Evolutionary conservation across 148 eudicot genomes (phyloP).

Genomic region (Rhododendron williamsianum): DNA sequence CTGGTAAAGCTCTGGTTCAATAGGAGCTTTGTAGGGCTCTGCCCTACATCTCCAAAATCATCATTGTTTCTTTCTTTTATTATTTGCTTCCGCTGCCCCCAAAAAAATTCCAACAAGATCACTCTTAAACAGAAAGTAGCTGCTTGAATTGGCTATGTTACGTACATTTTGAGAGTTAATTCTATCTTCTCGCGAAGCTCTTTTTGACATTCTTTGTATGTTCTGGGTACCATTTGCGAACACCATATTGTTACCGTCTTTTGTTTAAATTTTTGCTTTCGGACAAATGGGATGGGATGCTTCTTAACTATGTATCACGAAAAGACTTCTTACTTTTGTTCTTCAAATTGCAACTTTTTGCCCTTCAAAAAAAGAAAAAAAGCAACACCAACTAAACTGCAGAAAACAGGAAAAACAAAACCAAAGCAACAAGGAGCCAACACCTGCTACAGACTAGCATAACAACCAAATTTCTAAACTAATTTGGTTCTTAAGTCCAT

Average conservation of each 20-base stretch:
- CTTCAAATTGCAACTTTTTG: background rate
- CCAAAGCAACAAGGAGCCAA: too few species aligned
- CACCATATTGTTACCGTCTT: background rate
- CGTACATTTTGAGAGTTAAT: background rate
- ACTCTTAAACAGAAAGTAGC: slow-evolving; percentile 88
- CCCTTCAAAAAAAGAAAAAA: too few species aligned
- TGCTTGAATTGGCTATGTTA: slow-evolving; percentile 17
- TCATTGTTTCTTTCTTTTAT: too few species aligned
- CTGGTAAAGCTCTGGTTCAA: too few species aligned
- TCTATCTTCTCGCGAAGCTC: background rate
- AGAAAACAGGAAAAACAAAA: too few species aligned
- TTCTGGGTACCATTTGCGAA: background rate
- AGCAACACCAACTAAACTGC: too few species aligned
- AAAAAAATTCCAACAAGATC: slow-evolving; percentile 27
- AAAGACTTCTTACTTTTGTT: background rate
- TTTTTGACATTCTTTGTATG: slow-evolving; percentile 1
- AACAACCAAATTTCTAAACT: too few species aligned
- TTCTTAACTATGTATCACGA: background rate
- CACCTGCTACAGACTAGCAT: too few species aligned
- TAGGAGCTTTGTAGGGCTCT: too few species aligned
- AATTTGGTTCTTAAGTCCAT: too few species aligned
- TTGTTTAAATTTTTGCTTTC: background rate
- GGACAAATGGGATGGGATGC: background rate
- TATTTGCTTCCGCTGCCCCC: too few species aligned
- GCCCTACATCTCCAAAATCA: too few species aligned